Evolutionary conservation across 768 basidiomycete species (phyloP), one percentile per base, ranked within the genome.

Genomic region (Termitomyces bulborhizus): DNA sequence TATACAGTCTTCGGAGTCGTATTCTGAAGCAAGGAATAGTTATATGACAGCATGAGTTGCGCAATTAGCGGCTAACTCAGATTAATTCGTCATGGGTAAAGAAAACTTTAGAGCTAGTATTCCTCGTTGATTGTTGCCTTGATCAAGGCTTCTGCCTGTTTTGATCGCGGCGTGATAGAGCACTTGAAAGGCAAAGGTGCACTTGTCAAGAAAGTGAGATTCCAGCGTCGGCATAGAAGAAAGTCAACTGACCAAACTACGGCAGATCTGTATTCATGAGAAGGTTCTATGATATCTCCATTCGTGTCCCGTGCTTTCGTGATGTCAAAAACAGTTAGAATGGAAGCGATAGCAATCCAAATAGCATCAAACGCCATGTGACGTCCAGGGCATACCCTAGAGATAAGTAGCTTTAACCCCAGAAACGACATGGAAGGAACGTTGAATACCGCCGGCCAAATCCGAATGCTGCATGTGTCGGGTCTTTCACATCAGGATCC

Each of bases 321-420:
- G n/a, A 74, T 65, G 34, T 68, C 58, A 42, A 74, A 68, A 2
- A 63, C 57, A 6, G 69, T 63, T 21, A 72, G 51, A 1, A 74
- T 54, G 21, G 62, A 66, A 3, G 66, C 66, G 18, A 68, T 57
- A 1, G 67, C 60, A 29, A 74, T 63, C 63, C 64, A 73, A 9
- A 73, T 29, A 4, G 58, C 60, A 7, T 63, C 57, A n/a, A 68
- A 64, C 0, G 73, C 73, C 49, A 73, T 65, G 24, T 65, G 57
- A 15, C 64, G 65, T 4, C 72, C 73, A 15, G 72, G 69, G 47
- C 74, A 75, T 27, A 65, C 41, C 12, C 65, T 63, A 27, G n/a
- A 39, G 31, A 9, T 32, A 13, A 11, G 5, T 31, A 11, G n/a
- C 6, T 31, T n/a, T 21, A 4, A 12, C 24, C 13, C 15, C 15